These are phyloP conservation scores for Phytophthora kernoviae DNA, from an alignment of 352 stramenopile genomes.

Conservation along the genomic window DNA sequence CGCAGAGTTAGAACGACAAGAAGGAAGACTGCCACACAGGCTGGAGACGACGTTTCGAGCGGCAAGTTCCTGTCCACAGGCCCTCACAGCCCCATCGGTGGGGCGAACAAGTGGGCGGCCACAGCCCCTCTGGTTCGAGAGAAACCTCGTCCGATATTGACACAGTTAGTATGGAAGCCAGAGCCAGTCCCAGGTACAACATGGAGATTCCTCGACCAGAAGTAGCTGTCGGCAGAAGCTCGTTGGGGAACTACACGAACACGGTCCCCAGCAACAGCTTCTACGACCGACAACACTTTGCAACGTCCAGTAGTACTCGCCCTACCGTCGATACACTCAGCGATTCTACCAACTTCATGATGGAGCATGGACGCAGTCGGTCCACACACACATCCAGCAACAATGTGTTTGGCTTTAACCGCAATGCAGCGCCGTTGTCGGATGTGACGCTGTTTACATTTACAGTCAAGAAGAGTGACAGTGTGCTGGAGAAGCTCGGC, in stretches of 20 bases:
- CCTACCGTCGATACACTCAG: slow-evolving; percentile 38
- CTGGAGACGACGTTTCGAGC: slow-evolving; percentile 12
- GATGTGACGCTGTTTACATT: slow-evolving; percentile 88
- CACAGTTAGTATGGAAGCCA: slow-evolving; percentile 3
- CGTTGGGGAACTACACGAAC: slow-evolving; percentile 44
- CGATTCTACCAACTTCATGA: slow-evolving; percentile 47
- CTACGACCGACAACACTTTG: slow-evolving; percentile 45
- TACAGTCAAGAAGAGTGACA: slow-evolving; percentile 88
- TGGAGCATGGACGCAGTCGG: slow-evolving; percentile 70
- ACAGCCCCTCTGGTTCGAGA: slow-evolving; percentile 20
- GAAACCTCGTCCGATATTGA: slow-evolving; percentile 24
- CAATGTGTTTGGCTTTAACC: slow-evolving; percentile 82
- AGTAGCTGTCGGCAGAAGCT: slow-evolving; percentile 36
- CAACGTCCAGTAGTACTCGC: slow-evolving; percentile 11
- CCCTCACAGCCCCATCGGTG: slow-evolving; percentile 4
- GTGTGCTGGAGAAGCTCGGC: slow-evolving; percentile 78
- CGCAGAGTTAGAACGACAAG: slow-evolving; percentile 6
- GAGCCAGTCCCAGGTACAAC: slow-evolving; percentile 43
- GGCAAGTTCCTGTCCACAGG: slow-evolving; percentile 20
- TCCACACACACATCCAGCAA: slow-evolving; percentile 49
- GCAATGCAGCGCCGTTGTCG: slow-evolving; percentile 46
- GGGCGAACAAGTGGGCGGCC: slow-evolving; percentile 16
- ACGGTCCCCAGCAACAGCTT: slow-evolving; percentile 31
- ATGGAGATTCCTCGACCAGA: slow-evolving; percentile 69
- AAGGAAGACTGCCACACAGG: slow-evolving; percentile 21